These are phyloP conservation scores for Phaeotremella skinneri DNA, from an alignment of 768 basidiomycete genomes.

Conservation along the genomic window DNA sequence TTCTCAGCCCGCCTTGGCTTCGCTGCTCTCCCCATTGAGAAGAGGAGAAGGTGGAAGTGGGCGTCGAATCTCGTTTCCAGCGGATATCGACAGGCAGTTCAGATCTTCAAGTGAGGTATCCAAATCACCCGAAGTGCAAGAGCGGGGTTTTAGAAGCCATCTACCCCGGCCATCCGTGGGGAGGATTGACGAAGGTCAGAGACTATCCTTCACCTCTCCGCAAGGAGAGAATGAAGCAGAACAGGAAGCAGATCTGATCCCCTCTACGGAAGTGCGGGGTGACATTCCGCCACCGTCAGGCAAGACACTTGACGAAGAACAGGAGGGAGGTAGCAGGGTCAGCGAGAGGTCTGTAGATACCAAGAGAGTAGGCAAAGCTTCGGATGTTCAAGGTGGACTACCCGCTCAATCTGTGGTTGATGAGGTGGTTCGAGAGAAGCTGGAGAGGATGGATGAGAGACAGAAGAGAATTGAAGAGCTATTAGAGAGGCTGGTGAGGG, in stretches of 20 bases:
- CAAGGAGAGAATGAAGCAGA: neutral
- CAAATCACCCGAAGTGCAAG: neutral
- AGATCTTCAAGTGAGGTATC: neutral
- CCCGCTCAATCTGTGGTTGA: constrained; percentile 12
- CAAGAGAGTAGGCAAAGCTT: constrained; percentile 38
- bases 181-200: constrained; percentile 15
- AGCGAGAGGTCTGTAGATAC: too few species aligned
- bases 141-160: neutral
- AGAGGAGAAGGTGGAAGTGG: constrained; percentile 7
- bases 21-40: constrained; percentile 12
- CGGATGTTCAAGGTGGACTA: constrained; percentile 12
- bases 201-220: constrained; percentile 8
- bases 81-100: neutral
- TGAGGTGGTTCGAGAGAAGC: constrained; percentile 2
- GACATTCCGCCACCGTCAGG: too few species aligned
- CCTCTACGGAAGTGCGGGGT: too few species aligned
- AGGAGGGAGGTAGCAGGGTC: too few species aligned
- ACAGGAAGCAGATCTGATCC: neutral
- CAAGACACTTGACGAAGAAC: too few species aligned
- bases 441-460: constrained; percentile 42
- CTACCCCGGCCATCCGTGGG: constrained; percentile 14
- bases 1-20: constrained; percentile 18
- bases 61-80: neutral
- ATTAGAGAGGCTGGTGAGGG: constrained; percentile 29
- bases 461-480: constrained; percentile 46